These are phyloP conservation scores for Lyophyllum decastes DNA, from an alignment of 768 basidiomycete species.

Conservation along the genomic window DNA sequence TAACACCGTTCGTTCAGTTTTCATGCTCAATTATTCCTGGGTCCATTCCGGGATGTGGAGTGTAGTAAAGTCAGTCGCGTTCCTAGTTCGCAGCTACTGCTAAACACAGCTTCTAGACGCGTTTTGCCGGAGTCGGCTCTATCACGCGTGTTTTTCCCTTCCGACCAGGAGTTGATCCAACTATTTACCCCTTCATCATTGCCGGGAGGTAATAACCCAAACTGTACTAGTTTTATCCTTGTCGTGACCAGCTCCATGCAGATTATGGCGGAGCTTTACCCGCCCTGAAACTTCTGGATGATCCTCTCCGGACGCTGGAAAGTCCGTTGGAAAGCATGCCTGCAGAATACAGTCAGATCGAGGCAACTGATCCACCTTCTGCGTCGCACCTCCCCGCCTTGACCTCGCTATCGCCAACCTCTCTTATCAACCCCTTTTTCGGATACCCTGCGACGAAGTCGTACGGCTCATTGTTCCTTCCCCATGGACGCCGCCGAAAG, in stretches of 20 bases:
- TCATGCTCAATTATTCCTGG: slow-evolving; percentile 78
- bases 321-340: slow-evolving; percentile 16
- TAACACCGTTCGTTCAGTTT: slow-evolving; percentile 40
- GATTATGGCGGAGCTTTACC: slow-evolving; percentile 71
- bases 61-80: slow-evolving; percentile 54
- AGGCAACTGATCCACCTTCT: slow-evolving; percentile 18
- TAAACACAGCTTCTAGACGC: slow-evolving; percentile 41
- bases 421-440: slow-evolving; percentile 70
- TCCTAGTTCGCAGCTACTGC: slow-evolving; percentile 1
- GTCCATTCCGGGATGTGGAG: slow-evolving; percentile 69
- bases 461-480: slow-evolving; percentile 42
- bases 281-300: slow-evolving; percentile 47
- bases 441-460: slow-evolving; percentile 60
- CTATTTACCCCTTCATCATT: slow-evolving; percentile 55
- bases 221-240: not conserved
- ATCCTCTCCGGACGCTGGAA: slow-evolving; percentile 42
- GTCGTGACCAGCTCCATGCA: slow-evolving; percentile 26
- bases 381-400: slow-evolving; percentile 18
- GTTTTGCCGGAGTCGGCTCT: slow-evolving; percentile 61
- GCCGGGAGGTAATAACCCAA: slow-evolving; percentile 51
- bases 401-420: slow-evolving; percentile 47
- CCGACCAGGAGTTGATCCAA: slow-evolving; percentile 51
- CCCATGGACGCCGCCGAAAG: slow-evolving; percentile 66
- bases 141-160: slow-evolving; percentile 67
- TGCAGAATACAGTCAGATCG: slow-evolving; percentile 12